phyloP scores from a whole-genome alignment of 225 moss, liverwort and hornwort genomes.

The Bryum argenteum region DNA sequence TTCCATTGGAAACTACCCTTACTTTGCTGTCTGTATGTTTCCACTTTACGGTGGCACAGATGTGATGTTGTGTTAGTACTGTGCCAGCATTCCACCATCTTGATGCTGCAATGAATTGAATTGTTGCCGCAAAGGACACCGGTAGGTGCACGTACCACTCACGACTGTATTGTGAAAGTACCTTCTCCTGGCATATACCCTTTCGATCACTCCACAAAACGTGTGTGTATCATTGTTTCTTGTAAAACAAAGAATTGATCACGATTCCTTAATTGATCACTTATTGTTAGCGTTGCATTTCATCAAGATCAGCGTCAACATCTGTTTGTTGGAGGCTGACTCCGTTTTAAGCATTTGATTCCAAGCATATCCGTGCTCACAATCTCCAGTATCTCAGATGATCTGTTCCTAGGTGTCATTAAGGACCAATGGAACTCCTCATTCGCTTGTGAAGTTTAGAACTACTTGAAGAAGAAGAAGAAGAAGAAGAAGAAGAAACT shows the following conservation, averaged over 20 bases:
- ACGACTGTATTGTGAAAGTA: constrained; percentile 49
- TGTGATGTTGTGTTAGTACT: constrained; percentile 26
- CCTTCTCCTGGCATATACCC: constrained; percentile 15
- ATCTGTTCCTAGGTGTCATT: neutral
- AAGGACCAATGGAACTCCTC: no score
- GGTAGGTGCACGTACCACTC: constrained; percentile 48
- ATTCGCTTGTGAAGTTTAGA: no score
- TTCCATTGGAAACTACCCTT: no score
- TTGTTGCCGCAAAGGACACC: constrained; percentile 46
- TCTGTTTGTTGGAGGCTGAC: no score
- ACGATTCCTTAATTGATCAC: constrained; percentile 14
- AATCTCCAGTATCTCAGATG: constrained; percentile 5
- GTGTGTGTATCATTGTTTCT: constrained; percentile 20
- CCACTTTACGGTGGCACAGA: constrained; percentile 19
- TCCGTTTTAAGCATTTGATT: neutral
- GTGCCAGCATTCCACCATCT: constrained; percentile 27
- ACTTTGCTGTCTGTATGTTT: neutral
- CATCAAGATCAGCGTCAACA: no score
- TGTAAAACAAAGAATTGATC: constrained; percentile 13
- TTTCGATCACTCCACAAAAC: neutral
- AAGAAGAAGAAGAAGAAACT: no score
- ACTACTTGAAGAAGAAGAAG: no score
- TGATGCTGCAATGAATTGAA: constrained; percentile 28
- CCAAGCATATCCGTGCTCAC: neutral
- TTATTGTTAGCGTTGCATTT: no score